Conservation (phyloP, 176 grass and related monocot species). For the Guadua angustifolia region DNA sequence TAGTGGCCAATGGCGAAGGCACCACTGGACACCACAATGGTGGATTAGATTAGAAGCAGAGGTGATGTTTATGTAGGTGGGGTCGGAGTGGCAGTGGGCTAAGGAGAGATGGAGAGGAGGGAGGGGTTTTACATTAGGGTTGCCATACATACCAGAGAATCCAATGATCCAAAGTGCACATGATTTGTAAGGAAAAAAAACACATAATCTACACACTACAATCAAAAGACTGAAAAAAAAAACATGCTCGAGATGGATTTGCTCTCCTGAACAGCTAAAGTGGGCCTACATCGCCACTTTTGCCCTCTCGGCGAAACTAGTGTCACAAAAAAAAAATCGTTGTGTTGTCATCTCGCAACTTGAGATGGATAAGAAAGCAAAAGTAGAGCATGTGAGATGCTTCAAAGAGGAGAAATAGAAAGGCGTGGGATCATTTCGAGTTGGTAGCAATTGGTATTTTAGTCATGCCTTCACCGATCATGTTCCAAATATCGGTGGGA, state of each 20-base stretch:
- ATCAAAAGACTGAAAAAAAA: too few relatives aligned
- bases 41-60: not conserved
- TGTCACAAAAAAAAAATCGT: too few relatives aligned
- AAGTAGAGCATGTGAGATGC: not conserved
- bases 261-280: not conserved
- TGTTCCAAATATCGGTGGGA: not conserved
- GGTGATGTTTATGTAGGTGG: not conserved
- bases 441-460: too few relatives aligned
- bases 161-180: not conserved
- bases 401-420: too few relatives aligned
- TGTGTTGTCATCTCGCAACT: not conserved
- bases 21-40: not conserved
- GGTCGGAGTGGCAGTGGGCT: accelerated
- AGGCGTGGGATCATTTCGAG: too few relatives aligned
- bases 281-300: not conserved
- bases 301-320: not conserved
- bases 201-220: too few relatives aligned
- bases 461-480: not conserved
- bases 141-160: not conserved
- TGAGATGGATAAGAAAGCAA: constrained; percentile 2
- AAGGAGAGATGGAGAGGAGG: not conserved
- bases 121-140: not conserved
- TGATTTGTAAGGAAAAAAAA: not conserved
- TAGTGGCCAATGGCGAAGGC: not conserved
- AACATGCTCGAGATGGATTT: not conserved